Percentiles rank a stretch among this genome's conserved stretches.
These are phyloP conservation scores for Mycena polygramma DNA, from an alignment of 768 basidiomycete genomes.

Conservation along the genomic window DNA sequence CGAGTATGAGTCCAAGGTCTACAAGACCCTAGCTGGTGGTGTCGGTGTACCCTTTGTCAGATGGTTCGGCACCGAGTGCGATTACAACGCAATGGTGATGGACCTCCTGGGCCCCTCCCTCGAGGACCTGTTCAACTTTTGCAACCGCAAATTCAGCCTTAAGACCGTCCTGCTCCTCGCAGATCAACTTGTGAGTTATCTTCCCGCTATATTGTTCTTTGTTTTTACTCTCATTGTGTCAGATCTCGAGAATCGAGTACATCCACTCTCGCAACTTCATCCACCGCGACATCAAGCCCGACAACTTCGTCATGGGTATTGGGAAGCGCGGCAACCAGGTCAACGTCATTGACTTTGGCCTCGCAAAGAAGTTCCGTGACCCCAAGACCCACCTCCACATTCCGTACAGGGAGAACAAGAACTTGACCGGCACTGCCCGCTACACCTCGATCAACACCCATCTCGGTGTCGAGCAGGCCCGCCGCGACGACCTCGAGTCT, in stretches of 20 bases:
- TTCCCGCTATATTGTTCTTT: too few species aligned
- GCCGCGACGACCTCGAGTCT: constrained; percentile 97
- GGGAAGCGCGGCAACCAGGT: constrained; percentile 99
- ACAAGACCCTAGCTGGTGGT: constrained; percentile 98
- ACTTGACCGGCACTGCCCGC: constrained; percentile 97
- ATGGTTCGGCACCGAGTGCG: constrained; percentile 96
- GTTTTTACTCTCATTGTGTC: too few species aligned
- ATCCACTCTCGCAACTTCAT: constrained; percentile 99
- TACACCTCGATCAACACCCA: constrained; percentile 99
- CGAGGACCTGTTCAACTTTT: constrained; percentile 94
- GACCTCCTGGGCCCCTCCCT: constrained; percentile 95
- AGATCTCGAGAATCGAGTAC: constrained; percentile 99
- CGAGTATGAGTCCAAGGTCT: constrained; percentile 96
- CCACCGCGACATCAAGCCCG: constrained; percentile 98
- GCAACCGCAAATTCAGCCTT: constrained; percentile 96
- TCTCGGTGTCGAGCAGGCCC: constrained; percentile 97
- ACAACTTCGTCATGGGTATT: constrained; percentile 99
- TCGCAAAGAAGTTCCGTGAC: constrained; percentile 99
- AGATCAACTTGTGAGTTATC: constrained; percentile 96
- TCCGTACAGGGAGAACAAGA: constrained; percentile 99
- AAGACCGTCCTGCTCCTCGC: constrained; percentile 98
- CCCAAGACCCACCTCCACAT: constrained; percentile 99
- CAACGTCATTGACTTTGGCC: constrained; percentile 97
- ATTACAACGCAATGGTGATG: constrained; percentile 99
- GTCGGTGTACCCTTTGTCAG: constrained; percentile 99